Evolutionary conservation across 345 rosid species (phyloP), one percentile per base, ranked within the genome.

Genomic region (Erysimum cheiranthoides): DNA sequence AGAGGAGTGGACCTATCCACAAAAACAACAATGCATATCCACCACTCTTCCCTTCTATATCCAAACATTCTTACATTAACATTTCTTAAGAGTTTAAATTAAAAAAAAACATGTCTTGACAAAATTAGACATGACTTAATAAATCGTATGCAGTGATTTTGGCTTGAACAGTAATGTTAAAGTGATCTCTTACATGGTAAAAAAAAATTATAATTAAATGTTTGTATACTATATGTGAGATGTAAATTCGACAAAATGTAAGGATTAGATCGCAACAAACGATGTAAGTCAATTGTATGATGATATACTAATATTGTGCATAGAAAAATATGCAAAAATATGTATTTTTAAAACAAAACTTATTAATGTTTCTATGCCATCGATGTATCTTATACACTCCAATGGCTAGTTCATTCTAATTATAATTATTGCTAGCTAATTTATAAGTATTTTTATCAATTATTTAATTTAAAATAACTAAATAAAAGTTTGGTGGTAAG

Each of bases 1-100:
- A 71, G 52, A 73, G 7, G 27, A 64, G 71, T 52, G 64, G 71
- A 73, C 64, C 64, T 73, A 53, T 73, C 76, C 61, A 73, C 62
- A 31, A 39, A 61, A 73, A 40, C 45, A 71, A 61, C 36, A 46
- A 72, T 61, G 69, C 25, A 50, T 28, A 61, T 21, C 59, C 52
- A 72, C 68, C 61, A 61, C 40, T 61, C 62, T 47, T 60, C 58
- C 27, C 58, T 39, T 63, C 40, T 40, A 52, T 53, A 62, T 42
- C 60, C 40, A 47, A 9, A 47, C 34, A 69, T 43, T 46, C 18
- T 31, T 30, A 35, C 53, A 39, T 10, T 63, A 58, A 3, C 46
- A 58, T 70, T 13, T 40, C 25, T 35, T 6, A 6, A n/a, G 59
- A 61, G 21, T 31, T 40, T 32, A 14, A 10, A 30, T 35, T 21